phyloP scores from a whole-genome alignment of 768 basidiomycete species.

The Amanita exitialis region DNA sequence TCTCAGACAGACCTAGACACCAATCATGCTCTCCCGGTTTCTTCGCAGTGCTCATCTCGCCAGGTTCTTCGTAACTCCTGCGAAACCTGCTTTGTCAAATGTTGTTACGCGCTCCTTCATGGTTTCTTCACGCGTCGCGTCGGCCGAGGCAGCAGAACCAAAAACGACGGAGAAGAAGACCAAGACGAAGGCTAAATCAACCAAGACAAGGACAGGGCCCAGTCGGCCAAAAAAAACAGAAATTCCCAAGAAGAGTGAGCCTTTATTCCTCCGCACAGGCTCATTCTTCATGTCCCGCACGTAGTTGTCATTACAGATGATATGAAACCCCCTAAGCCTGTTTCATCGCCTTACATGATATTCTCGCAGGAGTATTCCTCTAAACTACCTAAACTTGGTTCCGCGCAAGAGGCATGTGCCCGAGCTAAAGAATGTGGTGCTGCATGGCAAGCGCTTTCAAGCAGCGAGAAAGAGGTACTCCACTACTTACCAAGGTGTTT shows the following conservation, averaged over 20 bases:
- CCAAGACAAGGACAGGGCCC: not conserved
- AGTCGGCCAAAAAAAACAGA: not conserved
- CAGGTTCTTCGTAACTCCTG: not conserved
- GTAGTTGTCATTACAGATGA: slow-evolving; percentile 1
- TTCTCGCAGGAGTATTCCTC: not conserved
- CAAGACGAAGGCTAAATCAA: not conserved
- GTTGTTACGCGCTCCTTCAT: slow-evolving; percentile 3
- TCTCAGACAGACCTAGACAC: not conserved
- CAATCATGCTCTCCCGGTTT: not conserved
- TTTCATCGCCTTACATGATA: not conserved
- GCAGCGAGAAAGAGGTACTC: slow-evolving; percentile 24
- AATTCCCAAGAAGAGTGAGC: not conserved
- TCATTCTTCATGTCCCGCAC: not conserved
- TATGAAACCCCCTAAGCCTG: not conserved
- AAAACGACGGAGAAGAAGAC: not conserved
- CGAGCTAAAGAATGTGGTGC: not conserved
- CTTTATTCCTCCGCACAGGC: not conserved
- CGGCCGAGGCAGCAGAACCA: not conserved
- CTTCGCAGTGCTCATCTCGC: not conserved
- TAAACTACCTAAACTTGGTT: not conserved
- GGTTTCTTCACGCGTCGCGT: not conserved
- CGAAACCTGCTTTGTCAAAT: not conserved
- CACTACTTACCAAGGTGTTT: not conserved
- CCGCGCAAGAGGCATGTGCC: not conserved
- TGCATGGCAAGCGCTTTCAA: slow-evolving; percentile 22